phyloP scores from a whole-genome alignment of 768 basidiomycete genomes.

The Clitopilus passeckerianus region DNA sequence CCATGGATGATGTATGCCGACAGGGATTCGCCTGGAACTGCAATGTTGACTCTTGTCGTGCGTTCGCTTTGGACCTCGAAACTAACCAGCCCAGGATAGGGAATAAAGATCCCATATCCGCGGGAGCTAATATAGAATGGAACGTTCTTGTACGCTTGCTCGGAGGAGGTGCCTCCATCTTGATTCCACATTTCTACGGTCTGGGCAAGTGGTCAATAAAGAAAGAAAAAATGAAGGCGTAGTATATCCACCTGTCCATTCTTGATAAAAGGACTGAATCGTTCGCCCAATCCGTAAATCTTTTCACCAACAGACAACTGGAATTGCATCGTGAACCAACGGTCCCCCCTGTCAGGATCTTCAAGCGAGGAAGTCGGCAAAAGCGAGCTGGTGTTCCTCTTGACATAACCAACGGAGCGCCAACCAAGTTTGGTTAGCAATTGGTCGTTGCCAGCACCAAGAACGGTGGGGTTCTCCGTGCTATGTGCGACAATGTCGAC shows the following conservation, averaged over 20 bases:
- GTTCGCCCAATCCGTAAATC: constrained; percentile 42
- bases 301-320: constrained; percentile 34
- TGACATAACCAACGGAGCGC: constrained; percentile 25
- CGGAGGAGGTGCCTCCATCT: constrained; percentile 38
- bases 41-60: constrained; percentile 23
- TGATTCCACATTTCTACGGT: constrained; percentile 38
- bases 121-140: constrained; percentile 32
- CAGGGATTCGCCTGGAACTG: constrained; percentile 33
- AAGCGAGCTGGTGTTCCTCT: constrained; percentile 14
- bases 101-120: constrained; percentile 44
- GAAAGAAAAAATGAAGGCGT: background rate
- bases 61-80: constrained; percentile 39
- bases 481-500: constrained; percentile 21
- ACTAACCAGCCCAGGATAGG: constrained; percentile 39
- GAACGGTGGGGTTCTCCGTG: constrained; percentile 14
- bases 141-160: constrained; percentile 27
- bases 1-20: constrained; percentile 39
- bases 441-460: constrained; percentile 13
- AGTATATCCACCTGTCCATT: constrained; percentile 29
- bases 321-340: constrained; percentile 29
- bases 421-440: constrained; percentile 24
- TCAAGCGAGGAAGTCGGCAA: constrained; percentile 15
- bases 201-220: constrained; percentile 7
- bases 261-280: constrained; percentile 42
- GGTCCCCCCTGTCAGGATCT: constrained; percentile 17